Evolutionary conservation across 2,329 filamentous ascomycete species (phyloP).

Genomic region (Atkinsonella texensis): DNA sequence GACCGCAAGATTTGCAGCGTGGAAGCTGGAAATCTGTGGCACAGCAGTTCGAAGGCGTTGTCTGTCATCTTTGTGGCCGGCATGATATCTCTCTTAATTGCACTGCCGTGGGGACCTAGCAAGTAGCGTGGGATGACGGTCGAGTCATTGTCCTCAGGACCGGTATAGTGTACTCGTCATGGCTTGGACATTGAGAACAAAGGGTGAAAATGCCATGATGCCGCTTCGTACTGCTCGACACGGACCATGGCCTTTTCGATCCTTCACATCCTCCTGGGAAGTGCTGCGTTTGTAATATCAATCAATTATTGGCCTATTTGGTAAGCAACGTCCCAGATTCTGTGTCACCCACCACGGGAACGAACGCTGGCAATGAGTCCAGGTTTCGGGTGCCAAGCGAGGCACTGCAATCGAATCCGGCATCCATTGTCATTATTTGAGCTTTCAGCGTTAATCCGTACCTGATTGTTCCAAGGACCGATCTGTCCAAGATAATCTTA

Average conservation of each 20-base stretch:
- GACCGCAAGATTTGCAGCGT: not conserved
- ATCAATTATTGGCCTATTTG: not conserved
- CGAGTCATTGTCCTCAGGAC: not conserved
- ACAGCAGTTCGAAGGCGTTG: not conserved
- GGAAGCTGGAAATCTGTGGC: not conserved
- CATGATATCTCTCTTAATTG: constrained; percentile 34
- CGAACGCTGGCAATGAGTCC: not conserved
- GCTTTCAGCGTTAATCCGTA: not conserved
- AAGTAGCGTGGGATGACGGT: constrained; percentile 16
- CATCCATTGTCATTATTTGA: not conserved
- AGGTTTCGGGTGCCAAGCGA: not conserved
- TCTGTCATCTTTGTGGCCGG: constrained; percentile 19
- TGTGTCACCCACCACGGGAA: not conserved
- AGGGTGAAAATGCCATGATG: not conserved
- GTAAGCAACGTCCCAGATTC: not conserved
- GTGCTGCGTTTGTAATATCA: not conserved
- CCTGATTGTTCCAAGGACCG: not conserved
- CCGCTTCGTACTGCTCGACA: not conserved
- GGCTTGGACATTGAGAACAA: not conserved
- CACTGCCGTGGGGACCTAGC: constrained; percentile 35
- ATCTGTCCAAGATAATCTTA: not conserved
- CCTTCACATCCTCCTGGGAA: not conserved
- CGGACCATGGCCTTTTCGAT: not conserved
- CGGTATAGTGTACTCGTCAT: not conserved
- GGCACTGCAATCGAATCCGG: not conserved